Evolutionary conservation across 2,329 filamentous ascomycete genomes (phyloP).

Genomic region (Cladosporium sp.): DNA sequence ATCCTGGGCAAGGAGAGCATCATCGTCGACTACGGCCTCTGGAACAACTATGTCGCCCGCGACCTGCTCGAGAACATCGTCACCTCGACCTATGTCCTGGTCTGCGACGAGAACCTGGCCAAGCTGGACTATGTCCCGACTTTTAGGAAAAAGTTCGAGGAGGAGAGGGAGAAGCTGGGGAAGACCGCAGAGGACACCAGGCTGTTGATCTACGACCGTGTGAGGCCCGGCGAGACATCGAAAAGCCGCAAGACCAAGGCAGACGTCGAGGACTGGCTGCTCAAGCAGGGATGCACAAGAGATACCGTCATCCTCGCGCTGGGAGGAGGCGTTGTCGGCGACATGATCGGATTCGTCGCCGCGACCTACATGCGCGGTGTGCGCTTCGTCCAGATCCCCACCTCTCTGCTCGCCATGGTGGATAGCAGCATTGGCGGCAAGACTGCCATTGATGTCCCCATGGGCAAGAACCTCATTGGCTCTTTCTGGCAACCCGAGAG

Average conservation of each 20-base stretch:
- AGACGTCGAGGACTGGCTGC: conserved; percentile 96
- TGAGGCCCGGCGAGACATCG: conserved; percentile 88
- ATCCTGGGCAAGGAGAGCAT: conserved; percentile 91
- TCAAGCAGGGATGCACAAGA: conserved; percentile 85
- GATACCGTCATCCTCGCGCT: conserved; percentile 95
- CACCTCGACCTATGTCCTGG: conserved; percentile 91
- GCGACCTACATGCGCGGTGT: conserved; percentile 98
- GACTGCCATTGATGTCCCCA: conserved; percentile 93
- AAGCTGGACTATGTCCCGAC: conserved; percentile 72
- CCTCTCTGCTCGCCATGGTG: conserved; percentile 93
- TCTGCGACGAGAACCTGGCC: conserved; percentile 92
- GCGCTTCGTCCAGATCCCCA: conserved; percentile 94
- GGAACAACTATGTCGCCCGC: conserved; percentile 76
- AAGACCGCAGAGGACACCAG: conserved; percentile 56
- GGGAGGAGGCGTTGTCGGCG: conserved; percentile 94
- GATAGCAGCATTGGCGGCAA: conserved; percentile 98
- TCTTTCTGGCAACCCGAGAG: conserved; percentile 95
- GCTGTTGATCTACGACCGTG: conserved; percentile 82
- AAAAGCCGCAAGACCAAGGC: conserved; percentile 93
- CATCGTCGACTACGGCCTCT: conserved; percentile 87
- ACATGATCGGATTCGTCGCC: conserved; percentile 96
- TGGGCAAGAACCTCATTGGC: conserved; percentile 94
- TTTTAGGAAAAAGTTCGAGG: conserved; percentile 69
- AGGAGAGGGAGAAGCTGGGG: conserved; percentile 40
- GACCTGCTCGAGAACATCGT: conserved; percentile 77